Evolutionary conservation across 441 rosid species (phyloP).

Genomic region (Bruguiera hainesii): DNA sequence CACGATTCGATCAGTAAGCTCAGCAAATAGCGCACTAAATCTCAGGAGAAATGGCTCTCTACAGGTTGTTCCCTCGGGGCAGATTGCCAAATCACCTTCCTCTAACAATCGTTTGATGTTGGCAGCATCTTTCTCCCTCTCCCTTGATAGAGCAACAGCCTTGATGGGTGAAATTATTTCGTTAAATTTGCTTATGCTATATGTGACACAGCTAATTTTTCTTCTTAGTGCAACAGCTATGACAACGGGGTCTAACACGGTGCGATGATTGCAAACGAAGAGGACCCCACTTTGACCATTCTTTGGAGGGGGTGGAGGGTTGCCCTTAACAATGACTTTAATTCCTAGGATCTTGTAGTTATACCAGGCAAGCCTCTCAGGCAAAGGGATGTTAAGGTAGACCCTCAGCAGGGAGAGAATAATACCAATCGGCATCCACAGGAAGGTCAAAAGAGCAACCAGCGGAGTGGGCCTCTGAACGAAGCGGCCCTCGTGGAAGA

Average conservation of each 20-base stretch:
- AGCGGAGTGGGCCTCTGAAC: conserved; percentile 85
- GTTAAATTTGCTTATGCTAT: conserved; percentile 81
- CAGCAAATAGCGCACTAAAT: conserved; percentile 96
- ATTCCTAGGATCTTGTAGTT: conserved; percentile 72
- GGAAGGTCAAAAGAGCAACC: conserved; percentile 65
- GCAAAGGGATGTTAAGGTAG: conserved; percentile 75
- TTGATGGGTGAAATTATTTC: conserved; percentile 83
- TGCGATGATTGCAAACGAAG: conserved; percentile 82
- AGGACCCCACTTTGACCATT: conserved; percentile 79
- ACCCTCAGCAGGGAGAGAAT: conserved; percentile 67
- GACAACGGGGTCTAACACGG: conserved; percentile 73
- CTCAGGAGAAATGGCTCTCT: conserved; percentile 85
- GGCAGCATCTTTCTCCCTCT: conserved; percentile 74
- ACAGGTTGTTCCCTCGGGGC: conserved; percentile 98
- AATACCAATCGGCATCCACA: conserved; percentile 85
- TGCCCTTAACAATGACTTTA: conserved; percentile 65
- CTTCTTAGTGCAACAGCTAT: conserved; percentile 77
- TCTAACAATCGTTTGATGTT: conserved; percentile 66
- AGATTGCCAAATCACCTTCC: conserved; percentile 88
- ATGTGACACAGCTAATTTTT: conserved; percentile 87
- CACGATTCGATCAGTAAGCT: conserved; percentile 83
- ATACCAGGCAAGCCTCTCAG: conserved; percentile 70
- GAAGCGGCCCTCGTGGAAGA: conserved; percentile 88
- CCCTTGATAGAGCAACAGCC: conserved; percentile 86
- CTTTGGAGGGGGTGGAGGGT: conserved; percentile 70